Evolutionary conservation across 1,139 yeast species (phyloP), one percentile per base, ranked within the genome.

Genomic region (Yamadazyma mexicana): DNA sequence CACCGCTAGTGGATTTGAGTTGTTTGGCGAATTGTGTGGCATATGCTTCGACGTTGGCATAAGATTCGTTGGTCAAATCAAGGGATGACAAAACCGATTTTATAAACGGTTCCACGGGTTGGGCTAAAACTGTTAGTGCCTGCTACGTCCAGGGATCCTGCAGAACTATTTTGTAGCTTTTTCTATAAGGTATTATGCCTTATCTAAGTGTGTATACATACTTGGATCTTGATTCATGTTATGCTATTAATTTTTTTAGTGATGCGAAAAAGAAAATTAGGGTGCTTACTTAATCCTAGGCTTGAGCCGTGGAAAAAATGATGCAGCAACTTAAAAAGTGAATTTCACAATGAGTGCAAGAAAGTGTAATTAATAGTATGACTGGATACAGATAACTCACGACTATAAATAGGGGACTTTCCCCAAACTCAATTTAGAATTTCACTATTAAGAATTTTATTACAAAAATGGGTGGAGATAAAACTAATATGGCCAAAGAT

Each of bases 21-120:
- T 66, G 74, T 42, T 72, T 69, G 23, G 76, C 77, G 40, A 77
- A 70, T 41, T 70, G 76, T 5, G 77, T 59, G 33, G 81, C 79
- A 40, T 79, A 74, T 9, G 74, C 61, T 48, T 75, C 80, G 9
- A 76, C 74, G 38, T 56, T 64, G 9, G 65, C 55, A 39, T 48
- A 67, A 27, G 58, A 55, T 17, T 51, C 57, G 26, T 54, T 55
- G 43, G 55, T 58, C 20, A 60, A 52, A 45, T 72, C 77, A 42
- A 72, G 58, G 5, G 73, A 61, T n/a, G 59, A 40, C 33, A 72
- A 49, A 26, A 72, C 49, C 18, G 58, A 62, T 46, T 71, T 72
- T 39, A 72, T 50, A 42, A 71, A 69, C n/a, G 75, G 71, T 50
- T 71, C 77, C 33, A 72, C 60, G 22, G 68, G 72, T 52, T 64